Evolutionary conservation across 2,329 filamentous ascomycete species (phyloP), one percentile per base, ranked within the genome.

Genomic region (Sordariomycetes sp.): DNA sequence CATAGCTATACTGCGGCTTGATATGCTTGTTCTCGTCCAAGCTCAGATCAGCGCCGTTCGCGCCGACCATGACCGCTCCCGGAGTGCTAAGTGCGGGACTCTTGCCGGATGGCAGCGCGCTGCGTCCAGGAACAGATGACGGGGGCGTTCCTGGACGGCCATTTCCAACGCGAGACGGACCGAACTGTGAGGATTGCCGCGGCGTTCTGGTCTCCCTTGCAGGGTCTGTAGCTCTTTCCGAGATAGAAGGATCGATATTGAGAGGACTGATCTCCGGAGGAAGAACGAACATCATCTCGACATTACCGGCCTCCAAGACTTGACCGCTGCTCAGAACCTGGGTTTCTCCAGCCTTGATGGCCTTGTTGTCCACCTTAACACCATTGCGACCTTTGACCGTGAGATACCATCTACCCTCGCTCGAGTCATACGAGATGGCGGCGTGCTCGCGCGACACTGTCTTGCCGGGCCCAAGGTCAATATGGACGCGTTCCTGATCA

Each of bases 201-300:
- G 50, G 44, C 9, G 30, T 6, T 26, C 20, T 30, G 23, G 33
- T 17, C 11, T 28, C 15, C 31, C 35, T 21, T 17, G 28, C 20
- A n/a, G 42, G 34, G 31, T 59, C 54, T 21, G 79, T 62, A 21
- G 82, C 79, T 30, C 83, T 77, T 45, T 83, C 73, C 12, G 84
- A 70, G 50, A 82, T 87, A 47, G 63, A 73, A 16, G 70, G 70
- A 49, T 83, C 75, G 39, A 93, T 79, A 30, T 73, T 68, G 18
- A 87, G 68, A 17, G 75, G 73, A 36, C 65, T 67, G 30, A 75
- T 68, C 44, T 84, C 80, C 17, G 76, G 77, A 1, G 92, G 90
- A n/a, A 94, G 75, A 31, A 95, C 86, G 58, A 98, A 98, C 69
- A 96, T 90, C 92, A 98, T 98, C 63, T 98, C 90, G 1, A 92